Percentiles rank a stretch among this genome's conserved stretches.
Conservation (phyloP, 192 early-diverging fungal species). For the Cladochytrium replicatum region DNA sequence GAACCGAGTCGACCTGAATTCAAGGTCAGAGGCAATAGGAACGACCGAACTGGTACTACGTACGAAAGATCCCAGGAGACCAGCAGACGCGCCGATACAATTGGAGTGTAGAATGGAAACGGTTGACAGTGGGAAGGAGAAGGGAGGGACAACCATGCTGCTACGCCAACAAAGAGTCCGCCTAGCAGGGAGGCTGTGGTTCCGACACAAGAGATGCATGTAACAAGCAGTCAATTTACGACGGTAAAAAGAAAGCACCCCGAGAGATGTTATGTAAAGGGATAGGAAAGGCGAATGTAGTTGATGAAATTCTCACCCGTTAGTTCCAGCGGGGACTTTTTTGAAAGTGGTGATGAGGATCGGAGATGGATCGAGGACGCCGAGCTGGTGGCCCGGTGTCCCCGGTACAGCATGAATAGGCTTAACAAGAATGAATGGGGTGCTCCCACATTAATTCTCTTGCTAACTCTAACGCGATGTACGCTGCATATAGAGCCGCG, state of each 20-base stretch:
- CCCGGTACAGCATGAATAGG: constrained; percentile 55
- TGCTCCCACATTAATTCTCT: neutral
- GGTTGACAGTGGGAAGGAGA: constrained; percentile 19
- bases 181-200: constrained; percentile 67
- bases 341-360: constrained; percentile 70
- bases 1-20: constrained; percentile 63
- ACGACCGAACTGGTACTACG: neutral
- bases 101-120: constrained; percentile 29
- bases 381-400: constrained; percentile 86
- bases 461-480: constrained; percentile 30
- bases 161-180: constrained; percentile 58
- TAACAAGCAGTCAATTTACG: neutral
- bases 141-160: constrained; percentile 29
- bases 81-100: constrained; percentile 50
- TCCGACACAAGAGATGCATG: constrained; percentile 53
- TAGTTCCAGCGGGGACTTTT: constrained; percentile 81
- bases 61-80: constrained; percentile 68
- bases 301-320: constrained; percentile 41
- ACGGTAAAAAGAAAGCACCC: neutral
- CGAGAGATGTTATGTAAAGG: too few relatives aligned
- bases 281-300: too few relatives aligned
- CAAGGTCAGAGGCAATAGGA: neutral
- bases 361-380: constrained; percentile 68
- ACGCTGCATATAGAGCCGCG: constrained; percentile 37
- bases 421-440: constrained; percentile 1